A percentile compares a stretch with the other conserved stretches of the same genome.
Evolutionary conservation across 768 basidiomycete genomes (phyloP).

Genomic region (Phylloporus rhodoxanthus): DNA sequence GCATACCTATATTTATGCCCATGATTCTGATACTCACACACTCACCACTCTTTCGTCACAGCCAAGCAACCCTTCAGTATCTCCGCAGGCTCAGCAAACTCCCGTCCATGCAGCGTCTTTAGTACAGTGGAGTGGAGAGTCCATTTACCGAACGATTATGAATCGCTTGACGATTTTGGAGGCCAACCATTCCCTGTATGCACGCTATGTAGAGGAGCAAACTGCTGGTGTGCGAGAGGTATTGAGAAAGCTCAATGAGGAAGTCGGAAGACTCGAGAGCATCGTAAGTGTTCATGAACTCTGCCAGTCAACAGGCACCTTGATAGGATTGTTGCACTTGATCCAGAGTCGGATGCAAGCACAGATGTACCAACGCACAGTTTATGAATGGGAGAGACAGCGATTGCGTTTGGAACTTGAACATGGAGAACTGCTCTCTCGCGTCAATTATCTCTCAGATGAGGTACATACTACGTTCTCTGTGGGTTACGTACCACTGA

Average conservation of each 20-base stretch:
- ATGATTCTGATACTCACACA: slow-evolving; percentile 4
- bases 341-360: slow-evolving; percentile 65
- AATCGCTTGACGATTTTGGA: slow-evolving; percentile 84
- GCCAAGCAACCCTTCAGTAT: neutral
- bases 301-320: neutral
- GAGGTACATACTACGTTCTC: slow-evolving; percentile 48
- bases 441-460: slow-evolving; percentile 69
- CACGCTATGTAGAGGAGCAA: slow-evolving; percentile 87
- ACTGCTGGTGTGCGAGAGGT: slow-evolving; percentile 68
- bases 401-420: slow-evolving; percentile 63
- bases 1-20: neutral
- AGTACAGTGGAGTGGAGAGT: slow-evolving; percentile 56
- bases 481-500: neutral
- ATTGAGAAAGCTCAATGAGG: slow-evolving; percentile 67
- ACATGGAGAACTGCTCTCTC: slow-evolving; percentile 58
- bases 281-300: slow-evolving; percentile 46
- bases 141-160: slow-evolving; percentile 95
- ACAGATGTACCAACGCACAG: slow-evolving; percentile 55
- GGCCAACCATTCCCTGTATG: slow-evolving; percentile 78
- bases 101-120: slow-evolving; percentile 2
- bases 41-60: slow-evolving; percentile 3
- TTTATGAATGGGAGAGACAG: slow-evolving; percentile 67
- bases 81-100: slow-evolving; percentile 2
- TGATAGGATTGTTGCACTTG: neutral
- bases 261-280: slow-evolving; percentile 72